Base-by-base conservation (phyloP, 495 filamentous ascomycete genomes). In the Hypomontagnella submonticulosa region DNA sequence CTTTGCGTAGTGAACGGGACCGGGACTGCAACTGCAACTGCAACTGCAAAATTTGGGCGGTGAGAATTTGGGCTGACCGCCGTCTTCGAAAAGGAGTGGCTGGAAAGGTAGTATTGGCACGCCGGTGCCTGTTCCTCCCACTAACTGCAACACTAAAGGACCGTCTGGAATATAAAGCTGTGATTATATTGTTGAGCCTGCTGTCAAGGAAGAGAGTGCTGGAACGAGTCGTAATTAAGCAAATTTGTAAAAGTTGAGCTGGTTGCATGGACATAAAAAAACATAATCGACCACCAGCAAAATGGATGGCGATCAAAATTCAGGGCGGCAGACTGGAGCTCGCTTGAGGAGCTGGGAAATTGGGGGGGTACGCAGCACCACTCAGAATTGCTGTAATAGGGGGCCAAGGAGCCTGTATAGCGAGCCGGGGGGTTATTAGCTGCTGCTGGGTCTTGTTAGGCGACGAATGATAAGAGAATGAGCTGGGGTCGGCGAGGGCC, bases 251-350 rank as follows among this genome's bases (percentile, higher is more conserved):
- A 71, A 71, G 64, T 64, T 66, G 69, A 54, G 36, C 42, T 27
- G 58, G 57, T 71, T 72, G 70, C 71, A 74, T 72, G 58, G 62
- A 66, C 63, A 63, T 60, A 66, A 63, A 58, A 64, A 67, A 66
- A 69, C 61, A 57, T 69, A 66, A 64, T 65, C 59, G 30, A 53
- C 63, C 69, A 65, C 32, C 52, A 33, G 58, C 57, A 47, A 53
- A 57, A 66, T 50, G 50, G 66, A 72, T 63, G 66, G 69, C 34
- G 63, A 74, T 66, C 69, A 54, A 69, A 63, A 69, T 63, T 72
- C 65, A 71, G 61, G 69, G 69, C 61, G 51, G 40, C 42, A 48
- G 63, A 70, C 66, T 67, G 66, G 67, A 53, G 67, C 67, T 65
- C 67, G 67, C 57, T 62, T 66, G 57, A 46, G 34, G 48, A 54